A percentile compares a stretch with the other conserved stretches of the same genome.
phyloP scores from a whole-genome alignment of 2,329 filamentous ascomycete genomes.

The Pyrenochaeta sp. region DNA sequence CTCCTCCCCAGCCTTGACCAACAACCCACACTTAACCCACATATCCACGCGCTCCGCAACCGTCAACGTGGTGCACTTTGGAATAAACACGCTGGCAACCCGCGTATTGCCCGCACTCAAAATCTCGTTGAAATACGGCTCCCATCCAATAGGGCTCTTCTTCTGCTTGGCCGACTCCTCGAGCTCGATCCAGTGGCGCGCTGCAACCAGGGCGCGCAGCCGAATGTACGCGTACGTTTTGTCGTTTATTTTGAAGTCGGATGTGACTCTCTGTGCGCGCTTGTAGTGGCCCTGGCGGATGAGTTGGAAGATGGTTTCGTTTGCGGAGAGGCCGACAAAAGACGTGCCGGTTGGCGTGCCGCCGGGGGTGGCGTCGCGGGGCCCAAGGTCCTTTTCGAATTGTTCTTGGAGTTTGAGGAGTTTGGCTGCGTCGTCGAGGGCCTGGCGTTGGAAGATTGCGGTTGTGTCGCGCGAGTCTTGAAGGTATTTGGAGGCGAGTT shows the following conservation, averaged over 20 bases:
- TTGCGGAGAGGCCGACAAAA: conserved; percentile 84
- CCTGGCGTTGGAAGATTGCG: conserved; percentile 73
- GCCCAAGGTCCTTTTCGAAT: conserved; percentile 79
- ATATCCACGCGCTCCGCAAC: conserved; percentile 79
- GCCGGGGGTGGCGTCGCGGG: conserved; percentile 55
- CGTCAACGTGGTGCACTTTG: conserved; percentile 80
- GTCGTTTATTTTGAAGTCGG: conserved; percentile 91
- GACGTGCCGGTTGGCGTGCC: conserved; percentile 45
- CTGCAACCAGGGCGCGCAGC: conserved; percentile 85
- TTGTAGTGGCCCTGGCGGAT: conserved; percentile 82
- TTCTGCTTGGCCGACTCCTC: conserved; percentile 80
- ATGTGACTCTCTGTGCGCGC: conserved; percentile 84
- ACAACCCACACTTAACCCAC: conserved; percentile 95
- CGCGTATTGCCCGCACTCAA: conserved; percentile 89
- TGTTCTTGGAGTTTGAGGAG: conserved; percentile 86
- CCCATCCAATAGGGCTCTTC: conserved; percentile 95
- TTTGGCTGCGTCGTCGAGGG: conserved; percentile 79
- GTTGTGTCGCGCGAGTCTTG: conserved; percentile 81
- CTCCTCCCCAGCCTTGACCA: conserved; percentile 89
- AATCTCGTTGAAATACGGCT: conserved; percentile 92
- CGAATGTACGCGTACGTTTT: conserved; percentile 89
- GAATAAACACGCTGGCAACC: conserved; percentile 81
- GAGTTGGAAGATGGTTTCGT: conserved; percentile 91
- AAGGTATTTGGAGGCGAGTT: conserved; percentile 83
- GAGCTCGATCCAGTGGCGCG: conserved; percentile 89